phyloP scores from a whole-genome alignment of 2,329 filamentous ascomycete species.

The Epichloe elymi region DNA sequence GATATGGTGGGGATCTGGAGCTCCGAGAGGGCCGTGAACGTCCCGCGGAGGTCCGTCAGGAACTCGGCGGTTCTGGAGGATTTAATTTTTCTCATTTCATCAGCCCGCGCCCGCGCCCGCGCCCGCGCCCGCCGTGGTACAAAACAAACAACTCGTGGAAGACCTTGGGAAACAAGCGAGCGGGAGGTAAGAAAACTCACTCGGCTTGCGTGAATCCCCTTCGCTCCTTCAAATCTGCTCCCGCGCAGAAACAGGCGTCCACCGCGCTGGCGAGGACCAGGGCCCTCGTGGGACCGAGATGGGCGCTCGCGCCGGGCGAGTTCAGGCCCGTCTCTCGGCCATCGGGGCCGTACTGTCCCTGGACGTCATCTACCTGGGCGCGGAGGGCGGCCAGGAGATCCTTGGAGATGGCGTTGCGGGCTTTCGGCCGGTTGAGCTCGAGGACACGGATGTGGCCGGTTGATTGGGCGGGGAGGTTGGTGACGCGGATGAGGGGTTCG shows the following conservation, averaged over 20 bases:
- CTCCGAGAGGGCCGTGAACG: conserved; percentile 57
- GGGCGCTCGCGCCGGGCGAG: conserved; percentile 25
- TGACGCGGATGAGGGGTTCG: conserved; percentile 51
- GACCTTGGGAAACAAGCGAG: no score
- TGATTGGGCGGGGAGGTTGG: conserved; percentile 62
- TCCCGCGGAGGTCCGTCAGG: conserved; percentile 60
- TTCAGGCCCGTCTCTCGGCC: conserved; percentile 33
- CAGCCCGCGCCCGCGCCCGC: not conserved
- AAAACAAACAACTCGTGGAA: no score
- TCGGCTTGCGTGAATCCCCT: conserved; percentile 63
- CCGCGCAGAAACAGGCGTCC: conserved; percentile 84
- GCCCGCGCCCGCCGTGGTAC: no score
- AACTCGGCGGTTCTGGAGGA: conserved; percentile 61
- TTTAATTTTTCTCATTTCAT: not conserved
- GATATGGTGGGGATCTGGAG: conserved; percentile 85
- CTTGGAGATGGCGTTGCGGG: conserved; percentile 83
- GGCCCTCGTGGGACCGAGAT: conserved; percentile 55
- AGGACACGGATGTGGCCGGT: conserved; percentile 79
- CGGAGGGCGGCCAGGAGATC: conserved; percentile 61
- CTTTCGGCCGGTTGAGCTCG: conserved; percentile 69
- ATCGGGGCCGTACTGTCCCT: conserved; percentile 42
- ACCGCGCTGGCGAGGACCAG: conserved; percentile 73
- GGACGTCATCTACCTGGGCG: conserved; percentile 59
- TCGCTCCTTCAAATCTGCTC: conserved; percentile 87
- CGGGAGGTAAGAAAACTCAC: conserved; percentile 32